Percentiles rank a stretch among this genome's conserved stretches.
These are phyloP conservation scores for Murraya koenigii DNA, from an alignment of 345 rosid species.

Conservation along the genomic window DNA sequence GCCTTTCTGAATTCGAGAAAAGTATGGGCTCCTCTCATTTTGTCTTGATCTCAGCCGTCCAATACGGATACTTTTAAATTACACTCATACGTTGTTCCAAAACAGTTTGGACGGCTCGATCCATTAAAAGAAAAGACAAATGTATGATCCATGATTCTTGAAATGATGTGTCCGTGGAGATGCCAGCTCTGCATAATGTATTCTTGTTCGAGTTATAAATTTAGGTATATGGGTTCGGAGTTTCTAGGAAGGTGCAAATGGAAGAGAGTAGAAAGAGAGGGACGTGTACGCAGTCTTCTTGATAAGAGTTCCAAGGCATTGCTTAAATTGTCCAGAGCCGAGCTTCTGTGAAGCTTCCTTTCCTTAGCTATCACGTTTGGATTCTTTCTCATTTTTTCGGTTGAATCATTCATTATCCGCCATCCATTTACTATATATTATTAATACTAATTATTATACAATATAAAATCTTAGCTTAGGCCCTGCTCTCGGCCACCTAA, in stretches of 20 bases:
- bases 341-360: constrained; percentile 49
- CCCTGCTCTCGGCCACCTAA: background rate
- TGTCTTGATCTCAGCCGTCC: constrained; percentile 6
- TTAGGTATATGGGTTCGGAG: constrained; percentile 1
- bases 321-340: constrained; percentile 20
- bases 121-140: background rate
- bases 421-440: background rate
- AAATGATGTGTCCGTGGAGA: background rate
- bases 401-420: background rate
- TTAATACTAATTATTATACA: too few relatives aligned
- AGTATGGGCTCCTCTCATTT: too few relatives aligned
- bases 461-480: background rate
- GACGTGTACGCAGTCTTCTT: background rate
- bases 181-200: background rate
- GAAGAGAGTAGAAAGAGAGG: background rate
- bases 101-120: constrained; percentile 12
- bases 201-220: background rate
- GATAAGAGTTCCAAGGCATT: background rate
- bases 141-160: background rate
- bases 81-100: background rate
- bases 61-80: background rate
- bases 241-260: constrained; percentile 48
- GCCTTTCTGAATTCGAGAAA: too few relatives aligned
- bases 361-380: constrained; percentile 30
- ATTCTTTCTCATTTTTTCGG: constrained; percentile 11